Base-by-base conservation (phyloP, 495 filamentous ascomycete species). In the Neurospora sp. region DNA sequence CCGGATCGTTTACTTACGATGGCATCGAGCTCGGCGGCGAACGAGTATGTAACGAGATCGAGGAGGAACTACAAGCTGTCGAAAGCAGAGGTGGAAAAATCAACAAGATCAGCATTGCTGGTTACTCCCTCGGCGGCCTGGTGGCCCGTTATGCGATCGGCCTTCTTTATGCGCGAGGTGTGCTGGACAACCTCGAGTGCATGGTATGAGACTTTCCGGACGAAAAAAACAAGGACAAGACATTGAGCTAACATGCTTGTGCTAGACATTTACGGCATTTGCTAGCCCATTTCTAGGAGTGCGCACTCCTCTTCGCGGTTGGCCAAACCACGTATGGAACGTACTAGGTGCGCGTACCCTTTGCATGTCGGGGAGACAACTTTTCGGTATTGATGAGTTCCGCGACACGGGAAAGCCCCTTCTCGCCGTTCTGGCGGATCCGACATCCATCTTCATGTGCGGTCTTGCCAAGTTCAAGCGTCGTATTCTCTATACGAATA, bases 21-120 rank as follows among this genome's bases (percentile, higher is more conserved):
- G 95, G 95, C 70, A 94, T 98, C 78, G 94, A 98, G 76, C 83
- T 91, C 10, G 93, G 94, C 71, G 95, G 93, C 72, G 95, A 98
- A 85, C 90, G 95, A 46, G 89, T 98, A 39, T 91, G 91, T 22
- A 83, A 89, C 74, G 95, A 98, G 84, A 93, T 98, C 70, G 94
- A 98, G 80, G 89, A 94, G 74, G 90, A 89, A 44, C 81, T 98
- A 40, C 87, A 91, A 39, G 79, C 85, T n/a, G 85, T 95, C 61
- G 85, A 86, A 18, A 80, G 80, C 41, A 81, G 80, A n/a, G 94
- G 94, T 5, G 86, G 89, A 41, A 83, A 88, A 5, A 92, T 98
- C 76, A 89, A 79, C 68, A 97, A 93, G 83, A 78, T 98, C 40
- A 97, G 94, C 79, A 78, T 98, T 22, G 87, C 94, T 48, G 95